These are phyloP conservation scores for Gentiana macrophylla DNA, from an alignment of 257 asterid genomes.

Conservation along the genomic window DNA sequence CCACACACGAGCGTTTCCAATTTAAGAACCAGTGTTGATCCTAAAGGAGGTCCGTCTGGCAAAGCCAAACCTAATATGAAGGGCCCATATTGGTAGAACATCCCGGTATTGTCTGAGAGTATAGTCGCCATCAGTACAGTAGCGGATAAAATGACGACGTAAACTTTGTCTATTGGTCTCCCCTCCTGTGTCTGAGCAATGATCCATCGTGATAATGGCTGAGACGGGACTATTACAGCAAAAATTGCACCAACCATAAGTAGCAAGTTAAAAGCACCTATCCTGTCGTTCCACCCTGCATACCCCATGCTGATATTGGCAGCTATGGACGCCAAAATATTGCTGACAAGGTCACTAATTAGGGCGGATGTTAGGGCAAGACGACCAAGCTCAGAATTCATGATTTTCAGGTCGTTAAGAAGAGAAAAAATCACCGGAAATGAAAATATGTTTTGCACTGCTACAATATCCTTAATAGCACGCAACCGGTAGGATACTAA, in stretches of 20 bases:
- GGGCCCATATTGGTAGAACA: slow-evolving; percentile 66
- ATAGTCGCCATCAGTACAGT: slow-evolving; percentile 42
- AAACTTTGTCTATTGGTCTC: slow-evolving; percentile 35
- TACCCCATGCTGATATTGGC: slow-evolving; percentile 38
- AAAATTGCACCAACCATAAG: slow-evolving; percentile 22
- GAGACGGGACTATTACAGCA: slow-evolving; percentile 36
- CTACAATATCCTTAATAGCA: slow-evolving; percentile 27
- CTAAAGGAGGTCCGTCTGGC: slow-evolving; percentile 90
- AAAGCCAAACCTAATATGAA: slow-evolving; percentile 54
- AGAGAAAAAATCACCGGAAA: slow-evolving; percentile 54
- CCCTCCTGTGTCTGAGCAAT: slow-evolving; percentile 73
- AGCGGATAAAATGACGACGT: slow-evolving; percentile 32
- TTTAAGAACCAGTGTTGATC: slow-evolving; percentile 58
- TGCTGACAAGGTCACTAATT: slow-evolving; percentile 42
- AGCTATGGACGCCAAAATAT: slow-evolving; percentile 24
- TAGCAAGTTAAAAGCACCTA: slow-evolving; percentile 27
- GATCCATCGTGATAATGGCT: slow-evolving; percentile 49
- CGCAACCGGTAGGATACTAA: slow-evolving; percentile 30
- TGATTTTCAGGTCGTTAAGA: slow-evolving; percentile 60
- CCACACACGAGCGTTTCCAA: slow-evolving; percentile 61
- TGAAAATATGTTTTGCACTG: slow-evolving; percentile 33
- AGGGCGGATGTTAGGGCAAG: slow-evolving; percentile 46
- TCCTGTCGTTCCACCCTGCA: slow-evolving; percentile 21
- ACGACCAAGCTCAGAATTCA: slow-evolving; percentile 53
- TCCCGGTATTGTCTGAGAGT: slow-evolving; percentile 58